phyloP scores from a whole-genome alignment of 2,329 filamentous ascomycete species.

The Sporothrix mexicana region DNA sequence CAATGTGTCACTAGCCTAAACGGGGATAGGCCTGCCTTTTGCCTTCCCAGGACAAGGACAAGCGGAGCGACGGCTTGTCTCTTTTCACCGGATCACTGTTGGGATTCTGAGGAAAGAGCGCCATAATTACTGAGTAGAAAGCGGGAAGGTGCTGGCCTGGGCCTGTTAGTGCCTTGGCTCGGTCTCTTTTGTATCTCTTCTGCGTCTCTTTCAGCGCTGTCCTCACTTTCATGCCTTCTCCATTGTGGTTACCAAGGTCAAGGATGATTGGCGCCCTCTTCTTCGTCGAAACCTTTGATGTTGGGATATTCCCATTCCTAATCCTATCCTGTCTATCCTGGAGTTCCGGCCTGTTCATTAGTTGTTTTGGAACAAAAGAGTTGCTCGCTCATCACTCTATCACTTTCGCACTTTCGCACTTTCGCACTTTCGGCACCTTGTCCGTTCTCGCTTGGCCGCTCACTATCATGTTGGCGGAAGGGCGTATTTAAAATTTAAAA shows the following conservation, averaged over 20 bases:
- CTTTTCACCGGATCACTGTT: too few relatives aligned
- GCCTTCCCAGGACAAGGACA: conserved; percentile 13
- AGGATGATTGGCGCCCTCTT: conserved; percentile 24
- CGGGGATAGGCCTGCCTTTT: conserved; percentile 12
- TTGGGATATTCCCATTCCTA: conserved; percentile 14
- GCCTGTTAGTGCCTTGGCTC: background rate
- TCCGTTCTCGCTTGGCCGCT: background rate
- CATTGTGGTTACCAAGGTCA: background rate
- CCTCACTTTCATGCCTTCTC: background rate
- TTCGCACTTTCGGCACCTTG: background rate
- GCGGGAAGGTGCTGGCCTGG: background rate
- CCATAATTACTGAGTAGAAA: too few relatives aligned
- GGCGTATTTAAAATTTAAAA: background rate
- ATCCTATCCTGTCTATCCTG: conserved; percentile 20
- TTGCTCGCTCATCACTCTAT: background rate
- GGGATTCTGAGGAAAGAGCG: background rate
- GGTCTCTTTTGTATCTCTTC: background rate
- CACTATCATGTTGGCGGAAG: background rate
- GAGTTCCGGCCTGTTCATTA: background rate
- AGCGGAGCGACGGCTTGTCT: conserved; percentile 24
- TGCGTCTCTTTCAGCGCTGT: background rate
- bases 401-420: too few relatives aligned
- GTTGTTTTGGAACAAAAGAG: background rate
- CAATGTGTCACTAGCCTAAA: conserved; percentile 13
- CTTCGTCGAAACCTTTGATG: background rate